phyloP scores from a whole-genome alignment of 345 rosid species.

The Trapa bicornis region DNA sequence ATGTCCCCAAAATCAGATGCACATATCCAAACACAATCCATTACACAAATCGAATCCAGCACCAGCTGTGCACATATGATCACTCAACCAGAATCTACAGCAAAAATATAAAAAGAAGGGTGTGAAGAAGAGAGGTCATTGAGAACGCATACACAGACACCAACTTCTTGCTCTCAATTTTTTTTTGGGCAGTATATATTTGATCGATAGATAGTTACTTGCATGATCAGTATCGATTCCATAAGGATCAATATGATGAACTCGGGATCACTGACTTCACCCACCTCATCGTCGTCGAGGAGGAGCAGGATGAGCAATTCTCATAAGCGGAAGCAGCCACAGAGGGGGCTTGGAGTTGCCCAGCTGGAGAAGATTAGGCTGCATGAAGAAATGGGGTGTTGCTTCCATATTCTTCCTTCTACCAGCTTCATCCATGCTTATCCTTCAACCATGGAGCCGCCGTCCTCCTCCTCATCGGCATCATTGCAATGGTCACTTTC shows the following conservation, averaged over 20 bases:
- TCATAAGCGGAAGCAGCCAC: conserved; percentile 46
- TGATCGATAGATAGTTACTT: not conserved
- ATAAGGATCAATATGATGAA: conserved; percentile 32
- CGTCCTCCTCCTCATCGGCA: conserved; percentile 22
- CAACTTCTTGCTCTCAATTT: not conserved
- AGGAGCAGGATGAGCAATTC: conserved; percentile 56
- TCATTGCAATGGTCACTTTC: not conserved
- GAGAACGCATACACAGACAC: too few species aligned
- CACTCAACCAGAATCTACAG: not conserved
- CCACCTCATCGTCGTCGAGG: conserved; percentile 5
- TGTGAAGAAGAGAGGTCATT: not conserved
- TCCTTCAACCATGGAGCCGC: conserved; percentile 31
- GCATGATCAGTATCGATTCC: conserved; percentile 40
- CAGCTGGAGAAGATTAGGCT: conserved; percentile 41
- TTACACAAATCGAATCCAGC: not conserved
- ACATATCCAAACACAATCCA: not conserved
- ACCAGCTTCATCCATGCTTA: conserved; percentile 49
- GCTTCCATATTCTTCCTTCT: conserved; percentile 26
- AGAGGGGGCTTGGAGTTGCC: conserved; percentile 92
- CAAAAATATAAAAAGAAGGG: not conserved
- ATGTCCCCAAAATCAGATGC: not conserved
- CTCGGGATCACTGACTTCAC: conserved; percentile 15
- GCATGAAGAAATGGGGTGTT: conserved; percentile 8
- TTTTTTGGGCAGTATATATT: too few species aligned
- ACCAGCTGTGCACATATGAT: not conserved